Conservation (phyloP, 495 filamentous ascomycete species). For the Lasiosphaeria hispida region DNA sequence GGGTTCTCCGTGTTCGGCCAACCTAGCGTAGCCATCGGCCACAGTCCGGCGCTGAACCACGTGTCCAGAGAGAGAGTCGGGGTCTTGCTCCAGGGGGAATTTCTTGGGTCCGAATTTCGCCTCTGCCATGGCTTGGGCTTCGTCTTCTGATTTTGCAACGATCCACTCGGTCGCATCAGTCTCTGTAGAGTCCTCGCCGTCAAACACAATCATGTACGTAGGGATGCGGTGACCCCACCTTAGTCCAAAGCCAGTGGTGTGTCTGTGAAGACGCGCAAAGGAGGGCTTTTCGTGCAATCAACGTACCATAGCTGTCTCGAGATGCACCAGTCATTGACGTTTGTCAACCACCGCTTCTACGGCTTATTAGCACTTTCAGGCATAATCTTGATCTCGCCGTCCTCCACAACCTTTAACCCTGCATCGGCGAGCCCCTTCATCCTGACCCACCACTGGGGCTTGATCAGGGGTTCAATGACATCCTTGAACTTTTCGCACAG, state of each 20-base stretch:
- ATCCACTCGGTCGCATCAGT: slow-evolving; percentile 60
- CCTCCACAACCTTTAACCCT: slow-evolving; percentile 64
- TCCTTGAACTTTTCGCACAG: slow-evolving; percentile 73
- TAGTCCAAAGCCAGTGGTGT: no score
- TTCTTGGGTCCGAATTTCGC: slow-evolving; percentile 65
- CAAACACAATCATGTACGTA: slow-evolving; percentile 68
- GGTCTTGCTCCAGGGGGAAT: slow-evolving; percentile 62
- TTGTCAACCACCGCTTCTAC: slow-evolving; percentile 70
- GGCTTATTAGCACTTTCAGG: slow-evolving; percentile 67
- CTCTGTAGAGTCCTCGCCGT: slow-evolving; percentile 58
- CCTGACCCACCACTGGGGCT: slow-evolving; percentile 80
- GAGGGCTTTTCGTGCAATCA: no score
- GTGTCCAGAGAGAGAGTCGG: slow-evolving; percentile 79
- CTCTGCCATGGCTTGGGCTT: slow-evolving; percentile 31
- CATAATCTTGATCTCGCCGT: slow-evolving; percentile 66
- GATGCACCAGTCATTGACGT: slow-evolving; percentile 79
- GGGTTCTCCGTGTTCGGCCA: slow-evolving; percentile 66
- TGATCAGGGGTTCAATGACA: slow-evolving; percentile 75
- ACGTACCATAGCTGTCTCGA: slow-evolving; percentile 70
- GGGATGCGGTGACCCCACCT: slow-evolving; percentile 76
- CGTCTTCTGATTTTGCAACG: slow-evolving; percentile 52
- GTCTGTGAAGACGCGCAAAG: not conserved
- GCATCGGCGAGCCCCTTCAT: slow-evolving; percentile 64
- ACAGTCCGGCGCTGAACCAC: slow-evolving; percentile 79
- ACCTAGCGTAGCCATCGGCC: slow-evolving; percentile 80